These are phyloP conservation scores for Termitomyces sp. DNA, from an alignment of 768 basidiomycete species.

Conservation along the genomic window DNA sequence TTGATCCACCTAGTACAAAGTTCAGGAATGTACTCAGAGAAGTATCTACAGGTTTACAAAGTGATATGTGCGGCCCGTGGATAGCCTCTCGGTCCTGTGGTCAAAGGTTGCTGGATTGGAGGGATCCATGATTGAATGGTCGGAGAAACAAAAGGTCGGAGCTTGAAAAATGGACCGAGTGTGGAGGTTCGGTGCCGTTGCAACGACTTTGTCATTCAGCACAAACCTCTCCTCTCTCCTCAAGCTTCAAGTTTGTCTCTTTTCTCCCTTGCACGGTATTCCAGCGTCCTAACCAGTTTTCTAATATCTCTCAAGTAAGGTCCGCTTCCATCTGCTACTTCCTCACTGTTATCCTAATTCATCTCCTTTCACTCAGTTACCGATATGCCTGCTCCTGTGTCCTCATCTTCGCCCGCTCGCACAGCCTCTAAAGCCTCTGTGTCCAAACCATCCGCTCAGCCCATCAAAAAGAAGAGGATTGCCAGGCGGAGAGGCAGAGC, in stretches of 20 bases:
- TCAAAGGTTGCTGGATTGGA: constrained; percentile 42
- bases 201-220: constrained; percentile 12
- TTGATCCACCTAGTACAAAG: constrained; percentile 46
- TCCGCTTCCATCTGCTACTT: constrained; percentile 15
- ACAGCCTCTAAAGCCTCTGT: constrained; percentile 24
- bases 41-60: constrained; percentile 38
- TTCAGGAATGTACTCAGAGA: neutral
- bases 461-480: constrained; percentile 39
- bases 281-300: neutral
- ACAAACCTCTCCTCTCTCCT: constrained; percentile 8
- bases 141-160: constrained; percentile 14
- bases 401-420: constrained; percentile 31
- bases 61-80: constrained; percentile 64
- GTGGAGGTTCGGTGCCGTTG: constrained; percentile 30
- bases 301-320: constrained; percentile 29
- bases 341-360: constrained; percentile 12
- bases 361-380: constrained; percentile 20
- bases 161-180: constrained; percentile 19
- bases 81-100: constrained; percentile 46
- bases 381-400: constrained; percentile 45
- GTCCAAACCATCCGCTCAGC: constrained; percentile 30
- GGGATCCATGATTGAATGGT: constrained; percentile 36
- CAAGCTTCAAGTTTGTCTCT: constrained; percentile 19
- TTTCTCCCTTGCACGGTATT: constrained; percentile 3
- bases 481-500: constrained; percentile 64